Evolutionary conservation across 768 basidiomycete species (phyloP).

Genomic region (Obba rivulosa): DNA sequence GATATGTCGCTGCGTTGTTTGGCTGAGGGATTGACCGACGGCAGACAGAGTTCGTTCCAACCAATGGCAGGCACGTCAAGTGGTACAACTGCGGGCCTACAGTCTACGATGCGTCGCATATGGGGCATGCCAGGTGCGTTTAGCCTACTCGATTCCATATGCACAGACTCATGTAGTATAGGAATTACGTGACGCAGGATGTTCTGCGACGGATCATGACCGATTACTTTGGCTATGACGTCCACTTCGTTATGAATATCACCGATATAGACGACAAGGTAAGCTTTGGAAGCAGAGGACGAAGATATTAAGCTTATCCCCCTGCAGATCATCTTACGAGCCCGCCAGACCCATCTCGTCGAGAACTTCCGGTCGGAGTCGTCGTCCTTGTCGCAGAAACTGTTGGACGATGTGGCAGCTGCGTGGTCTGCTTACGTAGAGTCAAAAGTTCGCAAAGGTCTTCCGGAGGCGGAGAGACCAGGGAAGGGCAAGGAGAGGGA

Average conservation of each 20-base stretch:
- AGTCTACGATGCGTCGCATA: conserved; percentile 96
- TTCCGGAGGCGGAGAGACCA: conserved; percentile 47
- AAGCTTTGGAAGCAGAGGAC: conserved; percentile 8
- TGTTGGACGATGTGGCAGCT: conserved; percentile 50
- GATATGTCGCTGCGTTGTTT: conserved; percentile 4
- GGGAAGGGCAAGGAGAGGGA: conserved; percentile 42
- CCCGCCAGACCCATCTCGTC: conserved; percentile 73
- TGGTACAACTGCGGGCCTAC: conserved; percentile 99
- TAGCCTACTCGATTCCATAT: background rate
- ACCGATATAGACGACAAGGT: conserved; percentile 99
- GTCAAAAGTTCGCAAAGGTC: conserved; percentile 57
- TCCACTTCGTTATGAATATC: conserved; percentile 99
- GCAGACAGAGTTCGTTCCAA: conserved; percentile 75
- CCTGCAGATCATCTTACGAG: conserved; percentile 83
- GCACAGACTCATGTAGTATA: conserved; percentile 24
- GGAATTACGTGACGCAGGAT: conserved; percentile 97
- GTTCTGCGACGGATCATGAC: conserved; percentile 83
- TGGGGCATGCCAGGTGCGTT: conserved; percentile 92
- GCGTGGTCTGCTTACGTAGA: conserved; percentile 67
- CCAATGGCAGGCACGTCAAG: conserved; percentile 69
- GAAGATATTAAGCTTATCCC: background rate
- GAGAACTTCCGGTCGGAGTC: conserved; percentile 56
- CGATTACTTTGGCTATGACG: conserved; percentile 96
- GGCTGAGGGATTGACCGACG: conserved; percentile 8
- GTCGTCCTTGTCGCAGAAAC: conserved; percentile 44